These are phyloP conservation scores for Clarireedia monteithiana DNA, from an alignment of 2,329 filamentous ascomycete species.

Conservation along the genomic window DNA sequence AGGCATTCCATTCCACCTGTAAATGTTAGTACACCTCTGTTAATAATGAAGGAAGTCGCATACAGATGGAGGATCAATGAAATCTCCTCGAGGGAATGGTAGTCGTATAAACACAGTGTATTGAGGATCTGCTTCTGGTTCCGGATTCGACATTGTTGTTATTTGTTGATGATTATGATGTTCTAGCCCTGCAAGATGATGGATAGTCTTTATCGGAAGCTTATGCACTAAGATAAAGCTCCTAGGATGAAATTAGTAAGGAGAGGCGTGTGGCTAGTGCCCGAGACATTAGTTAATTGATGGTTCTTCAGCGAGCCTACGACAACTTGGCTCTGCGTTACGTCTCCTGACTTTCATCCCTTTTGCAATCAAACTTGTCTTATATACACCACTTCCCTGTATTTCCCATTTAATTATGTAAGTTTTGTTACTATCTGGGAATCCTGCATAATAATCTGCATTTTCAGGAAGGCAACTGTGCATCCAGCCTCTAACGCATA, in stretches of 20 bases:
- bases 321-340: too few species aligned
- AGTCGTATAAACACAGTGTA: slow-evolving; percentile 76
- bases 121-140: slow-evolving; percentile 24
- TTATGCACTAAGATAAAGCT: slow-evolving; percentile 19
- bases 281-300: too few species aligned
- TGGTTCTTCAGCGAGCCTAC: too few species aligned
- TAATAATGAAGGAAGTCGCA: slow-evolving; percentile 23
- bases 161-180: neutral
- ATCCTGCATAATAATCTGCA: too few species aligned
- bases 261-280: neutral
- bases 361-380: too few species aligned
- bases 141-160: slow-evolving; percentile 20
- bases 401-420: too few species aligned
- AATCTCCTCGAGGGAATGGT: slow-evolving; percentile 80
- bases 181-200: neutral
- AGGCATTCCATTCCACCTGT: slow-evolving; percentile 79
- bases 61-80: slow-evolving; percentile 84
- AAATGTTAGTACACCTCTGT: slow-evolving; percentile 10
- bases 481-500: too few species aligned
- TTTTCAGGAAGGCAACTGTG: too few species aligned
- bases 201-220: slow-evolving; percentile 17
- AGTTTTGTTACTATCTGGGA: too few species aligned
- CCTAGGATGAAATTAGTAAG: neutral
- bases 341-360: too few species aligned
- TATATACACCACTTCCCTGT: too few species aligned